Evolutionary conservation across 306 rosid genomes (phyloP).

Genomic region (Alnus glutinosa): DNA sequence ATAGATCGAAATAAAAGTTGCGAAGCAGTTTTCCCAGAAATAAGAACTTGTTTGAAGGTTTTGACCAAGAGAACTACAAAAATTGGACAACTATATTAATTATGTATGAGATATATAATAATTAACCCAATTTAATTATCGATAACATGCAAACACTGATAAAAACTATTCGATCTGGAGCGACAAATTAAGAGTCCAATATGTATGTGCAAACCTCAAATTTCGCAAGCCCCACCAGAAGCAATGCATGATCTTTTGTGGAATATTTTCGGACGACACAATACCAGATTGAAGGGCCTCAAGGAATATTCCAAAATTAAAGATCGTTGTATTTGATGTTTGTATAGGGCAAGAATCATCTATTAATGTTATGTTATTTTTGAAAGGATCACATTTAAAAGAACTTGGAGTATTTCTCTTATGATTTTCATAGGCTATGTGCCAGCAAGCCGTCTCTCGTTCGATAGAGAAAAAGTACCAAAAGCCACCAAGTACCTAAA

Average conservation of each 20-base stretch:
- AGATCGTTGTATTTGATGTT: slow-evolving; percentile 32
- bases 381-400: too few species aligned
- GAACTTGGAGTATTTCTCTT: too few species aligned
- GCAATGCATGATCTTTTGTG: slow-evolving; percentile 69
- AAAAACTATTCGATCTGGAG: too few species aligned
- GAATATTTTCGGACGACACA: slow-evolving; percentile 67
- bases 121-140: background rate
- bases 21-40: slow-evolving; percentile 79
- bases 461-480: too few species aligned
- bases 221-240: slow-evolving; percentile 92
- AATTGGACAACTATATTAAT: too few species aligned
- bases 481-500: too few species aligned
- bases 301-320: slow-evolving; percentile 83
- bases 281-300: slow-evolving; percentile 86
- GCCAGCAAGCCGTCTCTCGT: too few species aligned
- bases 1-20: slow-evolving; percentile 69
- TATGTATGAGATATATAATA: too few species aligned
- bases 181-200: background rate
- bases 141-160: too few species aligned
- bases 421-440: too few species aligned
- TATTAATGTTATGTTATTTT: too few species aligned
- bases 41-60: slow-evolving; percentile 72
- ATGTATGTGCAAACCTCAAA: background rate
- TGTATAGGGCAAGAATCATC: slow-evolving; percentile 59
- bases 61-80: slow-evolving; percentile 85